phyloP scores from a whole-genome alignment of 176 grass and related monocot species.

The Luzula sylvatica region DNA sequence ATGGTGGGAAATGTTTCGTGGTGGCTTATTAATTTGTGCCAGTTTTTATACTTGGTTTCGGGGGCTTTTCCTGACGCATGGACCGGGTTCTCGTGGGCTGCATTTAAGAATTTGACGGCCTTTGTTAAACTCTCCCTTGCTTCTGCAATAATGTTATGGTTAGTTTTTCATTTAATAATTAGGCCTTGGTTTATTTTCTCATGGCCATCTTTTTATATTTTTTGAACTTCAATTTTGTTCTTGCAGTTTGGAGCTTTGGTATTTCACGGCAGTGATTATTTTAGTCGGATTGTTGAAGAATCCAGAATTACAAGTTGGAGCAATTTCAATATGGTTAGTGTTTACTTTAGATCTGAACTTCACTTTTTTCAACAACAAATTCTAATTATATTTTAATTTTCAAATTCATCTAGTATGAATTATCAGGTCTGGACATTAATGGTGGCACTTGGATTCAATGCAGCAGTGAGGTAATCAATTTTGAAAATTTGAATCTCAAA shows the following conservation, averaged over 20 bases:
- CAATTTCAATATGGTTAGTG: conserved; percentile 49
- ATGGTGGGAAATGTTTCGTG: conserved; percentile 35
- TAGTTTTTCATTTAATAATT: conserved; percentile 1
- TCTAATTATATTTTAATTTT: not conserved
- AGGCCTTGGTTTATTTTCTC: not conserved
- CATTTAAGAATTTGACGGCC: conserved; percentile 36
- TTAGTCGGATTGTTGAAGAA: conserved; percentile 52
- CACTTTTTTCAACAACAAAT: not conserved
- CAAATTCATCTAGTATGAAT: conserved; percentile 39
- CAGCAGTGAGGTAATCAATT: conserved; percentile 45
- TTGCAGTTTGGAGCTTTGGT: conserved; percentile 68
- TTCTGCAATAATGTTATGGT: conserved; percentile 74
- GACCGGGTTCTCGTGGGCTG: conserved; percentile 42
- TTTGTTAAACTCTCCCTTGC: conserved; percentile 63
- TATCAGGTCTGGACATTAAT: conserved; percentile 56
- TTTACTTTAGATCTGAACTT: not conserved
- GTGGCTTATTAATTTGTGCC: conserved; percentile 44
- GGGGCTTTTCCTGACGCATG: conserved; percentile 48
- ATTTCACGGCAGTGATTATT: conserved; percentile 53
- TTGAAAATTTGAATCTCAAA: not conserved
- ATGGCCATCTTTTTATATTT: not conserved
- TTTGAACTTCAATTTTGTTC: not conserved
- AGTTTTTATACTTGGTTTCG: conserved; percentile 37
- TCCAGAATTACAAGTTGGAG: conserved; percentile 44
- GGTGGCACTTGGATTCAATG: conserved; percentile 54